These are phyloP conservation scores for Stephanodiscus triporus DNA, from an alignment of 108 stramenopile genomes.

Conservation along the genomic window DNA sequence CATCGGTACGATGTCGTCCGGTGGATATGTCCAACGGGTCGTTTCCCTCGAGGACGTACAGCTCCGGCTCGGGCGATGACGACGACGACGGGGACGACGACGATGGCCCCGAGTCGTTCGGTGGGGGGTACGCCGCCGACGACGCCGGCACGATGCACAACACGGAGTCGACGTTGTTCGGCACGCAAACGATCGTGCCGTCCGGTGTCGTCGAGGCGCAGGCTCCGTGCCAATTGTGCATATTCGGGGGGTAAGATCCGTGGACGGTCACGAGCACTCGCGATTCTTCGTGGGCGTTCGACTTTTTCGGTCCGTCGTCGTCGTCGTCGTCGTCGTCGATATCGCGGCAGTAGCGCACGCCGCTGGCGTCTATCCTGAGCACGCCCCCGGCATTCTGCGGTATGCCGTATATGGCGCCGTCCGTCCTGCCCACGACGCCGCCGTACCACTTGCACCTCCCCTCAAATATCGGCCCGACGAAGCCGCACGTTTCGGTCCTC, in stretches of 20 bases:
- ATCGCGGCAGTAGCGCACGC: slow-evolving; percentile 27
- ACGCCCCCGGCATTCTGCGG: slow-evolving; percentile 71
- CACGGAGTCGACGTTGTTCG: slow-evolving; percentile 79
- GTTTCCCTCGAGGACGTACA: slow-evolving; percentile 40
- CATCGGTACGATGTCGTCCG: slow-evolving; percentile 81
- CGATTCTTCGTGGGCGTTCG: slow-evolving; percentile 20
- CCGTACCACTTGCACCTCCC: slow-evolving; percentile 92
- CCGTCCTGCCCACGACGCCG: slow-evolving; percentile 70
- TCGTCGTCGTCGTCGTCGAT: slow-evolving; percentile 22
- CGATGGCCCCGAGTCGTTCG: not conserved
- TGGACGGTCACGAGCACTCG: slow-evolving; percentile 57
- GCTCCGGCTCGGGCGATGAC: slow-evolving; percentile 29
- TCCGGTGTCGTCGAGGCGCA: slow-evolving; percentile 40
- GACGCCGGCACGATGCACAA: slow-evolving; percentile 64
- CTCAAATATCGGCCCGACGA: slow-evolving; percentile 64
- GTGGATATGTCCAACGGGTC: slow-evolving; percentile 45
- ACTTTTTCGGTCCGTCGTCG: not conserved
- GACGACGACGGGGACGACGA: not conserved
- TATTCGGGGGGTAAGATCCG: slow-evolving; percentile 62
- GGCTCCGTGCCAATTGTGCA: slow-evolving; percentile 90
- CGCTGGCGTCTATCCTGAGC: slow-evolving; percentile 63
- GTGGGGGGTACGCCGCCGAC: slow-evolving; percentile 32
- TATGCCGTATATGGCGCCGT: slow-evolving; percentile 85
- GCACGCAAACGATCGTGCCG: slow-evolving; percentile 79
- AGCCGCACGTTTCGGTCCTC: slow-evolving; percentile 51